Conservation (phyloP, 352 stramenopile species). For the Pythium rhizo-oryzae region DNA sequence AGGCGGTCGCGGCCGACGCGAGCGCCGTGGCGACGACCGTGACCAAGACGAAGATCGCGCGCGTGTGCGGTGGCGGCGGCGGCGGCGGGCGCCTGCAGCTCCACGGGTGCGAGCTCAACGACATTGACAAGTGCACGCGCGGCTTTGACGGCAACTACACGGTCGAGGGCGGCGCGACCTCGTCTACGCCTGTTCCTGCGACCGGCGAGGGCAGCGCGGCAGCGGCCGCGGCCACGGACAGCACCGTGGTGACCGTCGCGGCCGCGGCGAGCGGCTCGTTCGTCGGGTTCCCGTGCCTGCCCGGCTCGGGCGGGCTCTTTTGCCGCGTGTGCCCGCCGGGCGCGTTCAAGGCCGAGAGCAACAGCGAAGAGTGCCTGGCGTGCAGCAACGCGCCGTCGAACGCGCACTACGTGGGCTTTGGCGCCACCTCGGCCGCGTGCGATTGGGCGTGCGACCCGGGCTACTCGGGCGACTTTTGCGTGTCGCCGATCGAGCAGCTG, state of each 20-base stretch:
- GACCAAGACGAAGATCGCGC: slow-evolving; percentile 6
- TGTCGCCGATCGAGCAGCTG: slow-evolving; percentile 77
- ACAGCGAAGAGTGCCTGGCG: slow-evolving; percentile 68
- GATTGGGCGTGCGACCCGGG: slow-evolving; percentile 78
- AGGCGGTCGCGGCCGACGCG: slow-evolving; percentile 1
- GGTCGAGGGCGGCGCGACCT: slow-evolving; percentile 60
- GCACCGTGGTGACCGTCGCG: slow-evolving; percentile 30
- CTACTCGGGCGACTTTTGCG: slow-evolving; percentile 71
- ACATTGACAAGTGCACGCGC: slow-evolving; percentile 65
- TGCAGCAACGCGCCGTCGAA: slow-evolving; percentile 71
- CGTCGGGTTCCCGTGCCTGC: slow-evolving; percentile 79
- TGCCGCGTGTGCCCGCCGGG: slow-evolving; percentile 62
- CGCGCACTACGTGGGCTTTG: slow-evolving; percentile 61
- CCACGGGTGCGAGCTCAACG: slow-evolving; percentile 63
- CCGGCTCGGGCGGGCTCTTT: slow-evolving; percentile 73
- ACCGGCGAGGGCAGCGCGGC: slow-evolving; percentile 16
- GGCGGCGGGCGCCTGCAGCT: slow-evolving; percentile 73
- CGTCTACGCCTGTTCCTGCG: slow-evolving; percentile 18
- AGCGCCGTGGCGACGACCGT: background rate
- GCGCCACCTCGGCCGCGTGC: slow-evolving; percentile 51
- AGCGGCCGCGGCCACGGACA: background rate
- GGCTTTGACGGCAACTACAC: slow-evolving; percentile 83
- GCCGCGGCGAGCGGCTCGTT: slow-evolving; percentile 61
- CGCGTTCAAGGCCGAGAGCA: slow-evolving; percentile 78
- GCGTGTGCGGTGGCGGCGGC: slow-evolving; percentile 69